Evolutionary conservation across 2,329 filamentous ascomycete genomes (phyloP).

Genomic region (Lojkania enalia): DNA sequence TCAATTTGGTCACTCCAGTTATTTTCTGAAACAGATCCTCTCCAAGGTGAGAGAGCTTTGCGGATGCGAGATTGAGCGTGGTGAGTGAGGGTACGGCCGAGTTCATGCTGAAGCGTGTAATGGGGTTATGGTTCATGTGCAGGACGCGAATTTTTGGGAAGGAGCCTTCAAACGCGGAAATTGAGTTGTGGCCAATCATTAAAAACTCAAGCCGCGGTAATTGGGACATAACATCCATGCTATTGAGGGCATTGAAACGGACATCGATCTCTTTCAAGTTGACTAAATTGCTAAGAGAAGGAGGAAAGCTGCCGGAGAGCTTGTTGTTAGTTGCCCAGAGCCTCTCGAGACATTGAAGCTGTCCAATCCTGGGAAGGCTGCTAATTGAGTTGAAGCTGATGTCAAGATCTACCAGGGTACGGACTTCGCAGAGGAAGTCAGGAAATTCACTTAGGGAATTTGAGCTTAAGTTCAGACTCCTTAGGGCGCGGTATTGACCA

Average conservation of each 20-base stretch:
- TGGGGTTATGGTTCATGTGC: constrained; percentile 90
- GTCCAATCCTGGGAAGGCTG: constrained; percentile 77
- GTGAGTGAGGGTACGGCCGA: constrained; percentile 79
- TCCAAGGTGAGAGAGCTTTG: constrained; percentile 83
- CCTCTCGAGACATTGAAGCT: constrained; percentile 77
- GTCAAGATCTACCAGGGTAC: constrained; percentile 86
- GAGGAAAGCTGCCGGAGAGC: constrained; percentile 73
- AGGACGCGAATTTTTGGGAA: constrained; percentile 83
- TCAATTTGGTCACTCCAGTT: constrained; percentile 81
- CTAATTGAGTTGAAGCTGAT: constrained; percentile 94
- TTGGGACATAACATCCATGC: constrained; percentile 82
- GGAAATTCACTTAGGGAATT: constrained; percentile 89
- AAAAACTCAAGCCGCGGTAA: constrained; percentile 86
- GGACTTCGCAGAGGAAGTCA: constrained; percentile 78
- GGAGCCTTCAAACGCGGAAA: constrained; percentile 86
- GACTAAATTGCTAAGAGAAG: constrained; percentile 70
- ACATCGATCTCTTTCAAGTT: constrained; percentile 90
- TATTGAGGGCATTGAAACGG: constrained; percentile 87
- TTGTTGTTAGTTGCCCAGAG: constrained; percentile 96
- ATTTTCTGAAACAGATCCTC: constrained; percentile 88
- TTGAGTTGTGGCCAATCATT: constrained; percentile 87
- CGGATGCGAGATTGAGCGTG: constrained; percentile 84
- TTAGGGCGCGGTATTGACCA: constrained; percentile 73
- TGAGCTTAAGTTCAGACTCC: constrained; percentile 88
- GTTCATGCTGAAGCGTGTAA: constrained; percentile 88